Evolutionary conservation across 306 rosid genomes (phyloP), one percentile per base, ranked within the genome.

Genomic region (Geum urbanum): DNA sequence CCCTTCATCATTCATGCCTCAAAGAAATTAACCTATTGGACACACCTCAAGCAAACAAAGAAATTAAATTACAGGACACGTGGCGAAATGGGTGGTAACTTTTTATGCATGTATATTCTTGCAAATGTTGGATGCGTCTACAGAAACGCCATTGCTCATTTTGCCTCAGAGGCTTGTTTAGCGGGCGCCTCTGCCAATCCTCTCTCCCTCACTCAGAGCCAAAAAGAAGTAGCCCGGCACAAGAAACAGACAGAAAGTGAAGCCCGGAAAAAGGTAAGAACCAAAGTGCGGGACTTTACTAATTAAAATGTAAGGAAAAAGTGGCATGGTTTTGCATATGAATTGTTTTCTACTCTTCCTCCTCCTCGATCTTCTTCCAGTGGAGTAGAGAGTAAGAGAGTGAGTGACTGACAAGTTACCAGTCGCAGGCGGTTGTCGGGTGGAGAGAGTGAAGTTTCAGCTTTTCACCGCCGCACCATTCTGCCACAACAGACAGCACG

Each of bases 361-460:
- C 37, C 37, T 32, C 37, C 37, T 32, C 37, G 37, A 32, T 32
- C 37, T 32, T 32, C 37, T 32, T 32, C 65, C 65, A 16, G 59
- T 44, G 41, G 72, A 14, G 5, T 52, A 19, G 40, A 40, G 72
- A 69, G 9, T 49, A 35, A 55, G 71, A 4, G 77, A 67, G 82
- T 40, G 77, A 74, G 83, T 71, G 76, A 83, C 83, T 91, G 96
- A 82, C 89, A 87, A 67, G 78, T 82, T 63, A 85, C 91, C 96
- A 87, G 90, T 57, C 76, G 86, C 97, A 88, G 90, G 78, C 73
- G 64, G 77, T 24, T 87, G 96, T 89, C 88, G 90, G 86, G 74
- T 24, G 76, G 76, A 22, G 63, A 57, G 71, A 70, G 72, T 11
- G 84, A 44, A 75, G 74, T 41, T 64, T 52, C 68, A 73, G 74